These are phyloP conservation scores for Lentinula edodes DNA, from an alignment of 768 basidiomycete genomes.

Conservation along the genomic window DNA sequence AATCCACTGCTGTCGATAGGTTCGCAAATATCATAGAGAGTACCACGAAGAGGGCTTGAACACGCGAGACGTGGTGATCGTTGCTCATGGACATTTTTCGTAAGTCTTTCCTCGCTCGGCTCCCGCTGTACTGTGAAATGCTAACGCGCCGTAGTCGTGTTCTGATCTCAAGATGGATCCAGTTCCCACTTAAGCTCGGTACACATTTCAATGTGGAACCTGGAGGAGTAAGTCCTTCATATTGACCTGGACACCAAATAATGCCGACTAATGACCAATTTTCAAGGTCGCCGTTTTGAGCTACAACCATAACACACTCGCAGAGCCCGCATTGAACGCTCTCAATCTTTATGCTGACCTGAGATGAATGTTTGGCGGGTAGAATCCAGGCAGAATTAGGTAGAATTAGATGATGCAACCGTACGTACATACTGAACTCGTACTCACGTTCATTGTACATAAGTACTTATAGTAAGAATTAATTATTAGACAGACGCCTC, in stretches of 20 bases:
- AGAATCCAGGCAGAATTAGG: background rate
- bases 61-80: constrained; percentile 77
- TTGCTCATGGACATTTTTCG: constrained; percentile 71
- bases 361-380: constrained; percentile 12
- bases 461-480: too few species aligned
- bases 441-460: too few species aligned
- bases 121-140: constrained; percentile 45
- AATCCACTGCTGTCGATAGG: constrained; percentile 29
- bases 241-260: background rate
- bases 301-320: constrained; percentile 77
- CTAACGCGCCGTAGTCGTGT: constrained; percentile 39
- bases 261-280: background rate
- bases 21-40: constrained; percentile 65
- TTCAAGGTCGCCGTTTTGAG: constrained; percentile 68
- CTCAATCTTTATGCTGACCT: constrained; percentile 60
- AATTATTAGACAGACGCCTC: background rate
- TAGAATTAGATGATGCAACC: background rate
- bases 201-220: constrained; percentile 84
- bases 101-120: background rate
- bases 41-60: constrained; percentile 65
- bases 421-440: too few species aligned
- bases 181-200: constrained; percentile 55
- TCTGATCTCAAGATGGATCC: constrained; percentile 79
- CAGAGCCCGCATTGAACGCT: constrained; percentile 72
- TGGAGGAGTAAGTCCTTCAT: constrained; percentile 52